Base-by-base conservation (phyloP, 2,329 filamentous ascomycete genomes). In the Fusarium armeniacum region DNA sequence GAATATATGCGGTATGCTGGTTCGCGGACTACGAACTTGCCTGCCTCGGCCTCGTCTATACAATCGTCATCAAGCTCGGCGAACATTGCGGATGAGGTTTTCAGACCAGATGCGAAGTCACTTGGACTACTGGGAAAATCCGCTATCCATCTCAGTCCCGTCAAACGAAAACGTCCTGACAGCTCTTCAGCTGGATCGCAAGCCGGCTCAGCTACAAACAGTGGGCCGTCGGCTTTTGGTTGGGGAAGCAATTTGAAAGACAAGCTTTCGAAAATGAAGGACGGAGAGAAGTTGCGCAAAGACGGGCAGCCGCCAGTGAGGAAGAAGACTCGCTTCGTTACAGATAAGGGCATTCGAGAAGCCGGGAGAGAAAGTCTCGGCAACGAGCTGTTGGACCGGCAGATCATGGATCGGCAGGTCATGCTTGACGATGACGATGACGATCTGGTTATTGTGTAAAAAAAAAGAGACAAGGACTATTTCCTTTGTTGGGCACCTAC, bases 301-400 rank as follows among this genome's bases (percentile, higher is more conserved):
- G 73, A 76, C 47, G 72, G 72, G 30, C 73, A 75, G 33, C 75
- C 76, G 75, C 87, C 87, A 0, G 84, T 88, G 33, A 84, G 87
- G 70, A 91, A 93, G 80, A 93, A 93, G 84, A 94, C 91, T 53
- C 84, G 91, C n/a, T 94, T 94, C 75, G 86, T 94, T 41, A 93
- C 92, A 28, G 89, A 89, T 43, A 92, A 90, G 77, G 92, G 92
- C 1, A 94, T 94, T 66, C 87, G 89, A 57, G 91, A 93, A 78
- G 91, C 92, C 6, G 92, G 92, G 2, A 84, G 91, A 63, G 92
- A 94, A 75, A 93, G 91, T 75, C 76, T 94, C 3, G 89, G 90
- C 12, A 82, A 79, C n/a, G 86, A 87, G 53, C 78, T 82, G 62
- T 56, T 67, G 38, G 75, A 75, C 50, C 71, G 79, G 57, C 78